Conservation (phyloP, 164 flowering plant species). For the Aristolochia californica region DNA sequence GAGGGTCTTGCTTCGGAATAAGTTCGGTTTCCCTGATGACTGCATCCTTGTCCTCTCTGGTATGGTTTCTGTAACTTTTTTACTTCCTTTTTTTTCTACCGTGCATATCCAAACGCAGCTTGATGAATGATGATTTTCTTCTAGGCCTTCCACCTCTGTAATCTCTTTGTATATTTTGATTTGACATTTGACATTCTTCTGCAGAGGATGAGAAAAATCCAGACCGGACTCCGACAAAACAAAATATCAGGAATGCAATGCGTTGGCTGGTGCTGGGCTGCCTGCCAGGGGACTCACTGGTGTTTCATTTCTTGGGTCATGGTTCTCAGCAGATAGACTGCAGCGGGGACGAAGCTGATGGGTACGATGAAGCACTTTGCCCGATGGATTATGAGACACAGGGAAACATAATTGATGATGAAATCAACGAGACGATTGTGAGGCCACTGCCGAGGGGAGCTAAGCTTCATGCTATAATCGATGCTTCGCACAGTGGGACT, state of each 20-base stretch:
- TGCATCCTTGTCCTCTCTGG: constrained; percentile 58
- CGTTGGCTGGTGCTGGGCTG: constrained; percentile 62
- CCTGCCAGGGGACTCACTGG: constrained; percentile 60
- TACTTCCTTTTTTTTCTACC: not conserved
- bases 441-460: constrained; percentile 55
- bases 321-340: constrained; percentile 44
- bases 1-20: constrained; percentile 38
- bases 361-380: constrained; percentile 66
- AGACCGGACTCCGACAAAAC: constrained; percentile 40
- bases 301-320: constrained; percentile 68
- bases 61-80: no score
- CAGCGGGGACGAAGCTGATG: constrained; percentile 61
- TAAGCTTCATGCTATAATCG: constrained; percentile 68
- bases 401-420: constrained; percentile 67
- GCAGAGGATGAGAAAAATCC: constrained; percentile 60
- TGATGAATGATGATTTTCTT: no score
- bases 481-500: constrained; percentile 74
- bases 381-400: constrained; percentile 53
- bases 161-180: no score
- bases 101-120: not conserved
- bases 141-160: no score
- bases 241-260: constrained; percentile 57
- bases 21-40: constrained; percentile 40
- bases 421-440: constrained; percentile 54
- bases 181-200: not conserved